Base-by-base conservation (phyloP, 2,329 filamentous ascomycete species). In the Blumeriella jaapii region DNA sequence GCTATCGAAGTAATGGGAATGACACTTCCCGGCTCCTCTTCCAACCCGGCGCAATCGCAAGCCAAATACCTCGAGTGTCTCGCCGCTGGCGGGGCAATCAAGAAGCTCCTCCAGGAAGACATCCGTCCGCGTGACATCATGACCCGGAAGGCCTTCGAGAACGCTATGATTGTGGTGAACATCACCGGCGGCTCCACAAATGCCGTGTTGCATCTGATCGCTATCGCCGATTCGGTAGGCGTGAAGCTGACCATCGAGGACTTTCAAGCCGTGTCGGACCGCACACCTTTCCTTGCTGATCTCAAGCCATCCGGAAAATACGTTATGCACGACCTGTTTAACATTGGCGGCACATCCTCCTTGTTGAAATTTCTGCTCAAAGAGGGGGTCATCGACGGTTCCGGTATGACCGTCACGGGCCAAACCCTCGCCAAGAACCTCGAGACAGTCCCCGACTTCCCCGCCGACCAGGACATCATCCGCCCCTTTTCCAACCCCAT, bases 101-200 rank as follows among this genome's bases (percentile, higher is more conserved):
- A 76, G 59, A 78, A 74, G 53, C 66, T 86, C 8, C 67, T 91
- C 28, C 72, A 71, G 49, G 77, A 87, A 56, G 80, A 87, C 48
- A 85, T 91, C 49, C 69, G 74, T 39, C 83, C 83, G 6, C 68
- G 68, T 32, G 83, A 91, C 51, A 83, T 89, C 57, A 64, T 91
- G 57, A 89, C 82, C 7, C 74, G 82, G 36, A 65, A 82, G 55
- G 81, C 83, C 6, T 87, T 91, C 49, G 82, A 89, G 61, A 79
- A 89, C 55, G 83, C 83, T 53, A 89, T 91, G 81, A 71, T 82
- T 7, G 67, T 89, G 16, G 77, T 86, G 45, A 87, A 78, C 56
- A 80, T 89, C 50, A 82, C 84, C 3, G 83, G 83, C 35, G 83
- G 83, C 44, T 86, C 81, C 53, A 91, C 83, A 46, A 91, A 91